Percentiles rank a stretch among this genome's conserved stretches.
Conservation (phyloP, 2,329 filamentous ascomycete genomes). For the Neonectria neomacrospora region DNA sequence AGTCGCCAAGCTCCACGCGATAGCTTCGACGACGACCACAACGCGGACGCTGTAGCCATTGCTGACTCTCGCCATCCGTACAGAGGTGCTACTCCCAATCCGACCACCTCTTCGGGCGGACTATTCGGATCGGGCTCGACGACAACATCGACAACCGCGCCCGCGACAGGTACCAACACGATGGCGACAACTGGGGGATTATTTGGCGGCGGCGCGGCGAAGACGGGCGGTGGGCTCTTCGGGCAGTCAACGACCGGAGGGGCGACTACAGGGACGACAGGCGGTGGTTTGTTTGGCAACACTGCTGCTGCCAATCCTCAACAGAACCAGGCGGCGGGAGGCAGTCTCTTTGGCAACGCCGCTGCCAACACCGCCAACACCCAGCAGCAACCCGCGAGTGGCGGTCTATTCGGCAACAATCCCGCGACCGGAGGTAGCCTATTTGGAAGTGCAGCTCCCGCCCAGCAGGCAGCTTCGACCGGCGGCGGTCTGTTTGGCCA, state of each 20-base stretch:
- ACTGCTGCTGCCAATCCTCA: slow-evolving; percentile 41
- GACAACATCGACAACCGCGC: slow-evolving; percentile 41
- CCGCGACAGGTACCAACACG: slow-evolving; percentile 41
- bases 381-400: slow-evolving; percentile 33
- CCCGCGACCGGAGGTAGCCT: slow-evolving; percentile 32
- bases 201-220: slow-evolving; percentile 37
- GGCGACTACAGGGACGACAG: slow-evolving; percentile 34
- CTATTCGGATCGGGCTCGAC: slow-evolving; percentile 51
- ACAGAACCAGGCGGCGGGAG: slow-evolving; percentile 40
- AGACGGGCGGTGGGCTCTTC: slow-evolving; percentile 48
- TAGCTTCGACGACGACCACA: slow-evolving; percentile 18
- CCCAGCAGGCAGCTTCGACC: slow-evolving; percentile 26
- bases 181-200: slow-evolving; percentile 52
- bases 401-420: slow-evolving; percentile 30
- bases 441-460: slow-evolving; percentile 34
- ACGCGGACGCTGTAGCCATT: slow-evolving; percentile 18
- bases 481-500: slow-evolving; percentile 44
- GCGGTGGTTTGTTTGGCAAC: slow-evolving; percentile 49
- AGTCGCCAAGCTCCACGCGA: slow-evolving; percentile 14
- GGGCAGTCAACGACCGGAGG: slow-evolving; percentile 42
- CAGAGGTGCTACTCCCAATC: slow-evolving; percentile 44
- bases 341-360: slow-evolving; percentile 48
- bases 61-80: slow-evolving; percentile 28
- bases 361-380: slow-evolving; percentile 31
- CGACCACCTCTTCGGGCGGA: slow-evolving; percentile 50